phyloP scores from a whole-genome alignment of 805 yeast genomes.

The Spathaspora girioi region DNA sequence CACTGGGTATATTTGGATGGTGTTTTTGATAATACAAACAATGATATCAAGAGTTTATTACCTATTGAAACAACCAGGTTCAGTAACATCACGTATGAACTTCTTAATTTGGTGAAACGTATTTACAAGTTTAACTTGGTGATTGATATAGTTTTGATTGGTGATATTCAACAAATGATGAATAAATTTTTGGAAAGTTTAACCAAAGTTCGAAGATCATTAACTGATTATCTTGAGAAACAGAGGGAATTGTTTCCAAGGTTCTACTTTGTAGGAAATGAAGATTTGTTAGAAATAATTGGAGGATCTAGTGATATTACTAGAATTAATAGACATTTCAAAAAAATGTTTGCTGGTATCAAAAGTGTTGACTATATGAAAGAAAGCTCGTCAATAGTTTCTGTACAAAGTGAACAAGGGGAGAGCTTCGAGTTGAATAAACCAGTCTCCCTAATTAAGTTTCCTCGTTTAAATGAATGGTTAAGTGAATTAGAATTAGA shows the following conservation, averaged over 20 bases:
- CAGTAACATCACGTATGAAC: constrained; percentile 57
- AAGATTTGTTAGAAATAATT: constrained; percentile 77
- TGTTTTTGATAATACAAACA: constrained; percentile 53
- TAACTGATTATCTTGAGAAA: constrained; percentile 73
- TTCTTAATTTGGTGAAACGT: constrained; percentile 47
- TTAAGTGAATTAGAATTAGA: constrained; percentile 53
- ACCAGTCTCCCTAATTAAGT: constrained; percentile 42
- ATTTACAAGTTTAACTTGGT: constrained; percentile 48
- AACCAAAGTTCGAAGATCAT: constrained; percentile 54
- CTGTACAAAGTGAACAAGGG: constrained; percentile 61
- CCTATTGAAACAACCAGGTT: constrained; percentile 72
- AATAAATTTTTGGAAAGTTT: constrained; percentile 55
- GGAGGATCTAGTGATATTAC: constrained; percentile 55
- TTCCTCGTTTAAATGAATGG: constrained; percentile 57
- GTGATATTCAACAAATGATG: constrained; percentile 46
- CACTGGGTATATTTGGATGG: constrained; percentile 87
- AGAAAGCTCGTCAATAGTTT: constrained; percentile 31
- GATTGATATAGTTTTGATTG: constrained; percentile 51
- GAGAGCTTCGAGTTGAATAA: constrained; percentile 47
- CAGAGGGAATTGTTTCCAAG: constrained; percentile 78
- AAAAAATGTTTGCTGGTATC: constrained; percentile 72
- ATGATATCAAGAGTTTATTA: constrained; percentile 57
- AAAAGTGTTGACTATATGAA: constrained; percentile 34
- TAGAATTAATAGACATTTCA: constrained; percentile 55
- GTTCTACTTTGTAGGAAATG: constrained; percentile 86